Conservation (phyloP, 1,284 basidiomycete species). For the Violaceomyces palustris region DNA sequence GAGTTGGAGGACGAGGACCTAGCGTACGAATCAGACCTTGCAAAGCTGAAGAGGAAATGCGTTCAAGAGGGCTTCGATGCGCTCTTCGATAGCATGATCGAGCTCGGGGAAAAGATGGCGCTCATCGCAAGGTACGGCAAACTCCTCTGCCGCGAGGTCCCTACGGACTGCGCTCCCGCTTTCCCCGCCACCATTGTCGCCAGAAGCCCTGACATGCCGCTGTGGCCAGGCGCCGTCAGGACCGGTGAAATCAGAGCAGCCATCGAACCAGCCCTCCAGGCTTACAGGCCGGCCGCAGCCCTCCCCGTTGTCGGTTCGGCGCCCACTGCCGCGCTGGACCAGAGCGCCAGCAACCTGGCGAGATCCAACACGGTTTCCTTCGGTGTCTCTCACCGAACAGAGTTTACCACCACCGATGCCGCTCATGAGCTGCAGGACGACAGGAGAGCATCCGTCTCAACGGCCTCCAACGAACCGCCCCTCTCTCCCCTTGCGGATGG, state of each 20-base stretch:
- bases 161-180: constrained; percentile 25
- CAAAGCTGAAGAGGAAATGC: constrained; percentile 26
- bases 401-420: no score
- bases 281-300: constrained; percentile 15
- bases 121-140: constrained; percentile 43
- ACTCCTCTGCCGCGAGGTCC: constrained; percentile 24
- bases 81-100: constrained; percentile 43
- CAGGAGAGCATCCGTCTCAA: no score
- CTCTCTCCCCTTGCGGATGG: no score
- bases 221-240: constrained; percentile 30
- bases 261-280: constrained; percentile 25
- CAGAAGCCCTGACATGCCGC: constrained; percentile 12
- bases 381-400: constrained; percentile 16
- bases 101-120: constrained; percentile 44
- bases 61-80: constrained; percentile 28
- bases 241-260: constrained; percentile 38
- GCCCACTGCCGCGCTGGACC: no score
- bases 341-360: constrained; percentile 9
- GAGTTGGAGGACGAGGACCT: constrained; percentile 34
- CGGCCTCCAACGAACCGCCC: no score
- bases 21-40: constrained; percentile 35
- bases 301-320: constrained; percentile 14
- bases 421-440: no score
- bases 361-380: constrained; percentile 24
- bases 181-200: constrained; percentile 24